Evolutionary conservation across 2,329 filamentous ascomycete species (phyloP), one percentile per base, ranked within the genome.

Genomic region (Penicillium sp.): DNA sequence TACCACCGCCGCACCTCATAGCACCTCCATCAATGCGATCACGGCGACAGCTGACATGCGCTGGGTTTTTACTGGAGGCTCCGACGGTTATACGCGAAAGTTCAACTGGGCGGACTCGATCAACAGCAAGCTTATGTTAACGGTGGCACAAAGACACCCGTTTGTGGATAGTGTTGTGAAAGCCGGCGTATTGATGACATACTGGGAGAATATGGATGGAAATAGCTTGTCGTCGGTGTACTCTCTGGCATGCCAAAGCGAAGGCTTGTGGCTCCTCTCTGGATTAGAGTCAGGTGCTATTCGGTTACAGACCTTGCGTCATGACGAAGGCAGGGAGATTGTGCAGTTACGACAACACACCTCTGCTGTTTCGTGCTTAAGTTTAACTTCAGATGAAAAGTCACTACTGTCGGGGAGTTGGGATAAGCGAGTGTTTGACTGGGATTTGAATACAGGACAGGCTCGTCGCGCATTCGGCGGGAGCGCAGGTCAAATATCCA

Each of bases 111-210:
- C 90, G 3, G 91, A 92, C 35, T 97, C 95, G 5, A 93, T 96
- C 64, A 99, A 99, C 71, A 92, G 92, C 62, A 97, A 96, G 76
- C 85, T 95, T 33, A 87, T 93, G 59, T 80, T 99, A 67, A 99
- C 95, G 0, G 95, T 99, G 6, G 95, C 95, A 31, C 95, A 99
- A 77, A 84, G 90, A 48, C 95, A 99, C 71, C 95, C 95, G 0
- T 99, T 98, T 68, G 95, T 99, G 41, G 95, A 99, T 72, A 96
- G 91, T 67, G 95, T 99, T 44, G 91, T 91, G 55, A 99, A 99
- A 75, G 93, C 93, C 2, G 95, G 93, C 1, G 90, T 96, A 6
- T 78, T 98, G 49, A 88, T 97, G 84, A 96, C 90, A 51, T 99
- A 99, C 74, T 99, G 95, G 95, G 95, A 97, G 74, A 99, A 98